Evolutionary conservation across 345 rosid species (phyloP).

Genomic region (Salix exigua): DNA sequence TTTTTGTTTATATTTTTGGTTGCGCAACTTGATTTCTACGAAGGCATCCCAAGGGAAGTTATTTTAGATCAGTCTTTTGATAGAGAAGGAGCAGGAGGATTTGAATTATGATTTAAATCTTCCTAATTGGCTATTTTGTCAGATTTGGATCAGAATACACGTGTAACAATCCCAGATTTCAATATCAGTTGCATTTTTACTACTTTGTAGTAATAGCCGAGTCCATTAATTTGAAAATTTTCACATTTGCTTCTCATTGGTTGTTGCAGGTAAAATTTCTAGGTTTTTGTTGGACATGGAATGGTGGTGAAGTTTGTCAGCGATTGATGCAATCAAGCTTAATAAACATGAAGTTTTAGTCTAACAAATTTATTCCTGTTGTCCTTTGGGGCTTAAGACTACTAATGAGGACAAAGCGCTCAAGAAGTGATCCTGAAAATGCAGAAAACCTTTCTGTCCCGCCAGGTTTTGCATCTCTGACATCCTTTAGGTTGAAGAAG

Average conservation of each 20-base stretch:
- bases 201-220: background rate
- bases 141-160: background rate
- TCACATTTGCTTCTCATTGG: background rate
- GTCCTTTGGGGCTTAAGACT: background rate
- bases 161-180: background rate
- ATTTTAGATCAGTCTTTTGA: too few relatives aligned
- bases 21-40: too few relatives aligned
- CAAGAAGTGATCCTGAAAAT: slow-evolving; percentile 2
- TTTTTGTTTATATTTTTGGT: too few relatives aligned
- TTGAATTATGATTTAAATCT: background rate
- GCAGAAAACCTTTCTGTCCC: slow-evolving; percentile 9
- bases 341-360: background rate
- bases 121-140: background rate
- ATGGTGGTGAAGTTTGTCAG: background rate
- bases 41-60: too few relatives aligned
- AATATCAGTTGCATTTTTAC: background rate
- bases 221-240: background rate
- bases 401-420: slow-evolving; percentile 16
- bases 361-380: background rate
- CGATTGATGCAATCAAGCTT: background rate
- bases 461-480: slow-evolving; percentile 43
- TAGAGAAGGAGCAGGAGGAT: background rate
- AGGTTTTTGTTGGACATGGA: background rate
- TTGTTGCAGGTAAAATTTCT: background rate
- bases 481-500: slow-evolving; percentile 43